These are phyloP conservation scores for Aspergillus tanneri DNA, from an alignment of 2,329 filamentous ascomycete genomes.

Conservation along the genomic window DNA sequence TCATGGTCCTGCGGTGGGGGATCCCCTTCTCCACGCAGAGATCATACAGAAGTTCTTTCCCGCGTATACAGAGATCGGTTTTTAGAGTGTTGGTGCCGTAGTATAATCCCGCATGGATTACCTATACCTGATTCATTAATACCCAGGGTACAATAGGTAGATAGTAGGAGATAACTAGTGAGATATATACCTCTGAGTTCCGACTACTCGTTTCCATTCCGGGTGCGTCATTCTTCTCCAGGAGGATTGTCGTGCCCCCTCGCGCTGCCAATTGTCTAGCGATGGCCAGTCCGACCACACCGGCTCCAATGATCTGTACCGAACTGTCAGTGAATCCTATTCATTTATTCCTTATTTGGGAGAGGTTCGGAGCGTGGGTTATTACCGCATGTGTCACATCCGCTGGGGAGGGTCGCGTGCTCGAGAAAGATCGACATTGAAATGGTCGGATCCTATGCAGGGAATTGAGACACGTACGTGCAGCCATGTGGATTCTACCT, in stretches of 20 bases:
- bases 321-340: not conserved
- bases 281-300: conserved; percentile 76
- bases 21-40: conserved; percentile 69
- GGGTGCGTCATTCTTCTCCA: conserved; percentile 73
- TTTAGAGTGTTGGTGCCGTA: conserved; percentile 77
- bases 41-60: conserved; percentile 73
- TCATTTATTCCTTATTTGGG: no score
- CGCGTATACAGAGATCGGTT: conserved; percentile 75
- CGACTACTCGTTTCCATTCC: conserved; percentile 86
- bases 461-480: conserved; percentile 12
- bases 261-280: conserved; percentile 67
- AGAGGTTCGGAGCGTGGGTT: not conserved
- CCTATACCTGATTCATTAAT: conserved; percentile 52
- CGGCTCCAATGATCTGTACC: conserved; percentile 61
- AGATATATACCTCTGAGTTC: conserved; percentile 69
- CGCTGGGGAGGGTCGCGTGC: conserved; percentile 40
- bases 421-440: conserved; percentile 44
- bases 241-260: conserved; percentile 66
- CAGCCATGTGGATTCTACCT: not conserved
- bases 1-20: conserved; percentile 72
- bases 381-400: conserved; percentile 65
- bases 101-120: conserved; percentile 94
- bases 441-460: conserved; percentile 15
- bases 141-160: not conserved
- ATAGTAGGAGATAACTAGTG: not conserved